These are phyloP conservation scores for Colletotrichum liriopes DNA, from an alignment of 2,329 filamentous ascomycete species.

Conservation along the genomic window DNA sequence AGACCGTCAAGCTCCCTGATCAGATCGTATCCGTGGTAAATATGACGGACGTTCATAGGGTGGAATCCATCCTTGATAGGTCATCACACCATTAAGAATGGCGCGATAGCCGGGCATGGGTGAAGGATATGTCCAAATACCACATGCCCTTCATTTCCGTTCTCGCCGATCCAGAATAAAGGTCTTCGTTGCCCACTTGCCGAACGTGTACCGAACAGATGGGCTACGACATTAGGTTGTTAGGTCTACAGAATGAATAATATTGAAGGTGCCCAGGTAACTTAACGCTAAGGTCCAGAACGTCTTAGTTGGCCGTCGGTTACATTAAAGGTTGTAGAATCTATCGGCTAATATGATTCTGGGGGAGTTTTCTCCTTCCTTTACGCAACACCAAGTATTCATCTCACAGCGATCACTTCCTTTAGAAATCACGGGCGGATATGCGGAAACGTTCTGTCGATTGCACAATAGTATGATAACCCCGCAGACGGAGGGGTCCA, in stretches of 20 bases:
- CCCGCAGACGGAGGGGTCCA: constrained; percentile 13
- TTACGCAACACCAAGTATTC: neutral
- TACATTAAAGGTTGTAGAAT: too few species aligned
- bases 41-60: neutral
- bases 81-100: neutral
- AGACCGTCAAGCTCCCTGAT: neutral
- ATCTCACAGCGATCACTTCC: neutral
- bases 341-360: too few species aligned
- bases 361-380: too few species aligned
- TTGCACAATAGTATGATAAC: neutral
- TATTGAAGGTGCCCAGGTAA: neutral
- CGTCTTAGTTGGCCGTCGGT: too few species aligned
- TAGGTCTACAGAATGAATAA: neutral
- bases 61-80: too few species aligned
- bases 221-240: neutral
- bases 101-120: neutral
- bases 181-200: neutral
- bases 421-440: neutral
- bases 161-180: neutral
- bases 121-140: neutral
- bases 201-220: neutral
- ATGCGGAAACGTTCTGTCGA: neutral
- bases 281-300: too few species aligned
- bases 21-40: neutral
- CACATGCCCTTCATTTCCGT: neutral